Evolutionary conservation across 805 yeast species (phyloP), one percentile per base, ranked within the genome.

Genomic region (Monosporozyma aerobia): DNA sequence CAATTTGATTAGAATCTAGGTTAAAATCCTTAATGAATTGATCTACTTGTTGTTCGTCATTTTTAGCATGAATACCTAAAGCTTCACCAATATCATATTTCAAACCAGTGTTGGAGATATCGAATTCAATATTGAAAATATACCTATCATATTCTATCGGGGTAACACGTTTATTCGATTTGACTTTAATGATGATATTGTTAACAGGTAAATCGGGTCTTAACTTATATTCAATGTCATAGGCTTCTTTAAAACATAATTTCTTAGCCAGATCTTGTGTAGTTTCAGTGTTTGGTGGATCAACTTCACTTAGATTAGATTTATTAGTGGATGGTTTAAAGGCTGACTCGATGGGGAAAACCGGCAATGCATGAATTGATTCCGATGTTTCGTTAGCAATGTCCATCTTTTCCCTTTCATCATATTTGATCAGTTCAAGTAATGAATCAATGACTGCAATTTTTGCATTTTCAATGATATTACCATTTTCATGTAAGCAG

Each of bases 61-160:
- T 92, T 65, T 92, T 83, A 48, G 96, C 97, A 63, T 92, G 97
- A 55, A 92, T 80, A 64, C 98, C 98, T 55, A 92, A 79, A 22
- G 98, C 97, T 76, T 92, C 98, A 68, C 98, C 98, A 65, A 92
- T 89, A 57, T 84, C 94, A 68, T 92, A 92, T 49, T 81, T 87
- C 65, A 92, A 76, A 27, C 95, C 97, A 39, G 97, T 90, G 51
- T 95, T 95, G 47, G 90, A 71, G 65, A 84, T 80, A 67, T 92
- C 98, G 60, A 92, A 89, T 73, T 92, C 98, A 60, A 92, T 85
- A 67, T 92, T 96, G 88, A 92, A 92, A 62, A 92, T 90, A 72
- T 92, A 87, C 74, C 98, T 87, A 56, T 87, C 88, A 71, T 92
- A 92, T 62, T 87, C 90, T 39, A 63, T 64, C 5, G 98, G 97